phyloP scores from a whole-genome alignment of 495 filamentous ascomycete species.

The Penicillium coffeae region DNA sequence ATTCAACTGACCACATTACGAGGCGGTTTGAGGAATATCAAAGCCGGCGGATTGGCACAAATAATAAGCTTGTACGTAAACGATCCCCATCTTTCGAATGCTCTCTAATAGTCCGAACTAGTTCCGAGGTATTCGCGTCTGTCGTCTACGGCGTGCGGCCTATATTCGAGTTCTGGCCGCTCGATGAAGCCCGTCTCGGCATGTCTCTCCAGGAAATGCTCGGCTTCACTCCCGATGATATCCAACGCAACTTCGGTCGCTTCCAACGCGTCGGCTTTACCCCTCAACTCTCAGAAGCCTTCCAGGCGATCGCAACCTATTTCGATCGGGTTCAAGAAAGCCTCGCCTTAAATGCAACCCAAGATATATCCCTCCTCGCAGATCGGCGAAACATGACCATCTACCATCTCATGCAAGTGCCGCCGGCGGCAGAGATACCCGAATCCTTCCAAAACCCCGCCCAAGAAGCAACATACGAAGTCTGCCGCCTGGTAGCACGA shows the following conservation, averaged over 20 bases:
- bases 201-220: slow-evolving; percentile 25
- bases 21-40: slow-evolving; percentile 33
- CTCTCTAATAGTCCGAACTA: slow-evolving; percentile 9
- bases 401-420: slow-evolving; percentile 27
- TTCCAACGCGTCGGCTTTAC: slow-evolving; percentile 31
- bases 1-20: slow-evolving; percentile 33
- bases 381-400: slow-evolving; percentile 40
- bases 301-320: slow-evolving; percentile 30
- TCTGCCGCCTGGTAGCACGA: slow-evolving; percentile 31
- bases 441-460: slow-evolving; percentile 10
- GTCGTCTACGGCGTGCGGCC: slow-evolving; percentile 26
- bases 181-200: slow-evolving; percentile 18
- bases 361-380: slow-evolving; percentile 24
- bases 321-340: slow-evolving; percentile 3
- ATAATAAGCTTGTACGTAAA: slow-evolving; percentile 36
- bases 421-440: slow-evolving; percentile 19
- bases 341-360: not conserved
- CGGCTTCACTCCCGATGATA: slow-evolving; percentile 18
- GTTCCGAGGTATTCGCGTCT: slow-evolving; percentile 36
- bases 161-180: slow-evolving; percentile 33
- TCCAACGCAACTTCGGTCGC: slow-evolving; percentile 25
- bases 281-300: slow-evolving; percentile 25
- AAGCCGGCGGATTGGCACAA: slow-evolving; percentile 26
- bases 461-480: slow-evolving; percentile 31
- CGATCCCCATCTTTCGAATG: not conserved